Base-by-base conservation (phyloP, 148 eudicot genomes). In the Rheum nobile region DNA sequence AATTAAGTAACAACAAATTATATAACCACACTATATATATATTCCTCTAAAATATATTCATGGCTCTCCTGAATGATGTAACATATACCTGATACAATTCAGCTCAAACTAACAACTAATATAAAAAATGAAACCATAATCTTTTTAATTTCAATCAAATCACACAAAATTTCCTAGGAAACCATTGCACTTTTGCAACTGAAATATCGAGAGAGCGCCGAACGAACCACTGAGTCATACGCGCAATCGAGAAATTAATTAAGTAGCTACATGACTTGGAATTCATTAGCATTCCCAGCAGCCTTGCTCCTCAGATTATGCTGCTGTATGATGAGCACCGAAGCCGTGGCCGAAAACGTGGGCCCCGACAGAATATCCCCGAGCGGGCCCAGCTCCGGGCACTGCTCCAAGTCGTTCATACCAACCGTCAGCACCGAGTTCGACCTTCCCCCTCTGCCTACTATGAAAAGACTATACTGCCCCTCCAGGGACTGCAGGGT, bases 401-500 rank as follows among this genome's bases (percentile, higher is more conserved):
- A 94, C 76, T 91, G 93, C 75, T 91, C 98, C 97, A 94, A 88
- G 38, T 94, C 98, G 59, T 89, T 94, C 98, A 94, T 94, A 75
- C 98, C 98, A 47, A 77, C 83, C 0, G 98, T 94, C 74, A 94
- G 74, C 41, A 87, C 80, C 11, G 98, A 88, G 32, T 94, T 94
- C 59, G 85, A 92, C 38, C 98, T 74, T 19, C 97, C 97, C 22
- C 91, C 98, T 77, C 96, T 71, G 0, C 98, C 98, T 19, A 94
- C 97, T 0, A 94, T 88, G 77, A 91, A 91, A 0, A 94, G 86
- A 5, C 85, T 84, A 19, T 94, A 94, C 55, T 87, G 89, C 54
- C 96, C 97, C 47, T 91, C 91, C 48, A 94, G 22, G 0, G 96
- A 82, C 67, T 82, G 74, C 71, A 94, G 68, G 0, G 97, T 90